phyloP scores from a whole-genome alignment of 2,329 filamentous ascomycete species.

The Apiospora koreana region DNA sequence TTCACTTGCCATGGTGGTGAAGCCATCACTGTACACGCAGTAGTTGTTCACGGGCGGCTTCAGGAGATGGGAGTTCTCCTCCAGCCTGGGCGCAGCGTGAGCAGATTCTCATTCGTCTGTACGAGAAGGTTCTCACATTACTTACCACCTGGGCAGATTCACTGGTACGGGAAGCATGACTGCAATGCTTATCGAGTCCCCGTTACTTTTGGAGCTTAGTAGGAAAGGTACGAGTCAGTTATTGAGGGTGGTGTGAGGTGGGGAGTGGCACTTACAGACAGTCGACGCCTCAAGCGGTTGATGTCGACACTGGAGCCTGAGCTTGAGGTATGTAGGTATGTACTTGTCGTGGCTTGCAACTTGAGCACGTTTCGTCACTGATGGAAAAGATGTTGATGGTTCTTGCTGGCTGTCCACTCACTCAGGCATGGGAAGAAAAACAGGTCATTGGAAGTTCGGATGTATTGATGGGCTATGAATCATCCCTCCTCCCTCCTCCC shows the following conservation, averaged over 20 bases:
- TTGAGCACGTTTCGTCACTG: background rate
- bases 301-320: background rate
- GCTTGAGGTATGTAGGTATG: too few species aligned
- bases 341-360: background rate
- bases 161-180: conserved; percentile 52
- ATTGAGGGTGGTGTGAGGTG: background rate
- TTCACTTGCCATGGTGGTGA: conserved; percentile 73
- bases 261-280: background rate
- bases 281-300: background rate
- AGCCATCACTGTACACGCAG: conserved; percentile 85
- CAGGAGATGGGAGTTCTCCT: conserved; percentile 87
- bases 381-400: background rate
- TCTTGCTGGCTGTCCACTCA: background rate
- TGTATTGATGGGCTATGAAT: background rate
- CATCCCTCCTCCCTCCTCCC: background rate
- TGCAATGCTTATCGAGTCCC: background rate
- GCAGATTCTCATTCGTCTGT: background rate
- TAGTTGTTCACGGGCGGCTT: conserved; percentile 97
- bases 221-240: background rate
- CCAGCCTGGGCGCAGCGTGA: conserved; percentile 64
- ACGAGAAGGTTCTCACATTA: conserved; percentile 18
- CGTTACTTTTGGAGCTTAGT: background rate
- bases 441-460: background rate
- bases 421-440: background rate
- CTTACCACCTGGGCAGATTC: conserved; percentile 61